phyloP scores from a whole-genome alignment of 257 asterid species.

The Catharanthus roseus region DNA sequence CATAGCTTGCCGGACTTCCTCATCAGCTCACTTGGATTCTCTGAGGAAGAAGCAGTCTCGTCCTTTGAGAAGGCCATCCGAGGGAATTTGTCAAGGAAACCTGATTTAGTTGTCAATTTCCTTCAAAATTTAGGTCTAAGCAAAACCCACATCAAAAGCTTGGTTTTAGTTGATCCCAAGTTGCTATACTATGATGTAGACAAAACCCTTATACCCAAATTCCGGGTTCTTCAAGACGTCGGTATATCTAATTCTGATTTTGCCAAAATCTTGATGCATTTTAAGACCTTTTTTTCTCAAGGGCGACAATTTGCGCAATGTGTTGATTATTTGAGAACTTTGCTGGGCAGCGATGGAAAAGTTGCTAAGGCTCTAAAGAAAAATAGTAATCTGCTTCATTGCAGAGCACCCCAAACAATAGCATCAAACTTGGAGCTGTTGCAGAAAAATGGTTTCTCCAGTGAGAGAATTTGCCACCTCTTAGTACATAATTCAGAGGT shows the following conservation, averaged over 20 bases:
- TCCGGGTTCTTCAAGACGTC: slow-evolving; percentile 11
- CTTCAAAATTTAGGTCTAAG: slow-evolving; percentile 21
- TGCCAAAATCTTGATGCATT: slow-evolving; percentile 4
- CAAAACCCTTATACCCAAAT: slow-evolving; percentile 24
- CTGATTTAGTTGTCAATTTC: slow-evolving; percentile 19
- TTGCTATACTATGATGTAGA: slow-evolving; percentile 14
- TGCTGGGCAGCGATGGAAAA: slow-evolving; percentile 18
- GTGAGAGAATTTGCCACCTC: neutral
- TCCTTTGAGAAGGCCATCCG: neutral
- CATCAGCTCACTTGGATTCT: slow-evolving; percentile 20
- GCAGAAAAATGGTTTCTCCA: slow-evolving; percentile 13
- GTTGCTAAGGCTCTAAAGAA: slow-evolving; percentile 12
- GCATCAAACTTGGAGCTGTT: slow-evolving; percentile 1
- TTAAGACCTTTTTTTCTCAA: neutral
- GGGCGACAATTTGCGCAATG: slow-evolving; percentile 1
- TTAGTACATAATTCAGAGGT: no score
- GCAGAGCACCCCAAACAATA: neutral
- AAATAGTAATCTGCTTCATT: slow-evolving; percentile 6
- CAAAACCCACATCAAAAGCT: slow-evolving; percentile 20
- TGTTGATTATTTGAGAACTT: slow-evolving; percentile 14
- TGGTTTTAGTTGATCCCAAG: slow-evolving; percentile 7
- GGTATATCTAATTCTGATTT: slow-evolving; percentile 22
- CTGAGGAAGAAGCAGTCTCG: slow-evolving; percentile 20
- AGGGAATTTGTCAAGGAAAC: neutral
- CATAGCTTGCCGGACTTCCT: slow-evolving; percentile 19